Base-by-base conservation (phyloP, 2,329 filamentous ascomycete genomes). In the Drechslerella dactyloides region DNA sequence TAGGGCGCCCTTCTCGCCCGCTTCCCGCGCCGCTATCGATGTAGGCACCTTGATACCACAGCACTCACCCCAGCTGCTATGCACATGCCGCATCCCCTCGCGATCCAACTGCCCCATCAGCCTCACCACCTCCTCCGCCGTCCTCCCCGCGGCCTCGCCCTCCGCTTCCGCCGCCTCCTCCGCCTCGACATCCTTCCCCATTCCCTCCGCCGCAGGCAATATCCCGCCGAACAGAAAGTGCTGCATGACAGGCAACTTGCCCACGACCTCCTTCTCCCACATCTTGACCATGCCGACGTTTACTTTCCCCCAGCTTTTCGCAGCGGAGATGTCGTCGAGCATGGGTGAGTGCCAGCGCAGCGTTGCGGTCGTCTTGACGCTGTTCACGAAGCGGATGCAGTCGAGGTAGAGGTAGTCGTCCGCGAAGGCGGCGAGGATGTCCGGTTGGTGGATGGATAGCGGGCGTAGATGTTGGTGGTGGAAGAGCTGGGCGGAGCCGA, bases 11-110 rank as follows among this genome's bases (percentile, higher is more conserved):
- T 84, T 82, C 96, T 97, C 82, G 86, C 89, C 84, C 90, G 89
- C 81, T 96, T 92, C 89, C 13, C 91, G 91, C 0, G 94, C 96
- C 27, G 93, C 96, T 65, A 97, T 85, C 59, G 91, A 93, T 78
- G 93, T 96, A 0, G 94, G 96, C 15, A 99, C 94, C 77, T 96
- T 93, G 80, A 99, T 99, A 24, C 94, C 94, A 78, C 94, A 99
- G 80, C 94, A 99, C 79, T 99, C 94, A 3, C 93, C 93, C 90
- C 94, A 99, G 21, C 86, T 86, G 62, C 83, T 86, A 80, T 94
- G 89, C 73, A 88, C 85, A 80, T 92, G 89, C 75, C 84, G 85
- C 80, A 87, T 85, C 27, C 86, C 87, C 74, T 87, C 85, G 64
- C 85, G 84, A 73, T 82, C 81, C 56, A 88, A 86, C 24, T 88